Conservation (phyloP, 495 filamentous ascomycete genomes). For the Aspergillus diversus region DNA sequence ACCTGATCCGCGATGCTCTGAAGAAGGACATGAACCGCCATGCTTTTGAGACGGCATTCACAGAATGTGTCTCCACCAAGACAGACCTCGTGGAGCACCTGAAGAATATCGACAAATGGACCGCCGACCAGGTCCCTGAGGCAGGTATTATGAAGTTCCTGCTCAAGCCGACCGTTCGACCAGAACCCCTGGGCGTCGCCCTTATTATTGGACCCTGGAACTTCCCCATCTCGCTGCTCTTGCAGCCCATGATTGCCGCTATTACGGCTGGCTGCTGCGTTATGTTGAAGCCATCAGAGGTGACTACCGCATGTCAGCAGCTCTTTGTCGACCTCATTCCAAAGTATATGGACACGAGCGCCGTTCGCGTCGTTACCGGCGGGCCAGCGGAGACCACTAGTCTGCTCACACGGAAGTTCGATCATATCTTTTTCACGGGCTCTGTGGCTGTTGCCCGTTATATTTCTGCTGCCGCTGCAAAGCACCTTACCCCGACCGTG, state of each 20-base stretch:
- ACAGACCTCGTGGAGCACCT: conserved; percentile 73
- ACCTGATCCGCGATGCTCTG: conserved; percentile 66
- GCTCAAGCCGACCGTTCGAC: conserved; percentile 56
- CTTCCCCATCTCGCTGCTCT: conserved; percentile 73
- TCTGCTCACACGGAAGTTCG: conserved; percentile 81
- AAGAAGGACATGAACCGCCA: conserved; percentile 73
- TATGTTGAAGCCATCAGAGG: conserved; percentile 83
- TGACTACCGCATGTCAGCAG: conserved; percentile 59
- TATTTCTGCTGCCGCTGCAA: conserved; percentile 83
- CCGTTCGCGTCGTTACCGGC: conserved; percentile 75
- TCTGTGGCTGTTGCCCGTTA: conserved; percentile 71
- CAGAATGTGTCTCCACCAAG: conserved; percentile 66
- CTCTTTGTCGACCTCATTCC: conserved; percentile 73
- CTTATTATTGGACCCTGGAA: conserved; percentile 91
- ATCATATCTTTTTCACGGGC: conserved; percentile 94
- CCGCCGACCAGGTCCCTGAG: conserved; percentile 69
- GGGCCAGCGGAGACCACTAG: conserved; percentile 71
- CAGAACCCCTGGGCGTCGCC: conserved; percentile 75
- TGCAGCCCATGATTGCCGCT: conserved; percentile 79
- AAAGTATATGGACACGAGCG: conserved; percentile 66
- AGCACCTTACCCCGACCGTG: conserved; percentile 80
- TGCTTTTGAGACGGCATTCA: conserved; percentile 63
- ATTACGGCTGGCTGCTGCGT: conserved; percentile 84
- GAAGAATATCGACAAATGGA: conserved; percentile 72
- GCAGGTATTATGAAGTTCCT: conserved; percentile 52